These are phyloP conservation scores for Lasiosphaeria miniovina DNA, from an alignment of 495 filamentous ascomycete species.

Conservation along the genomic window DNA sequence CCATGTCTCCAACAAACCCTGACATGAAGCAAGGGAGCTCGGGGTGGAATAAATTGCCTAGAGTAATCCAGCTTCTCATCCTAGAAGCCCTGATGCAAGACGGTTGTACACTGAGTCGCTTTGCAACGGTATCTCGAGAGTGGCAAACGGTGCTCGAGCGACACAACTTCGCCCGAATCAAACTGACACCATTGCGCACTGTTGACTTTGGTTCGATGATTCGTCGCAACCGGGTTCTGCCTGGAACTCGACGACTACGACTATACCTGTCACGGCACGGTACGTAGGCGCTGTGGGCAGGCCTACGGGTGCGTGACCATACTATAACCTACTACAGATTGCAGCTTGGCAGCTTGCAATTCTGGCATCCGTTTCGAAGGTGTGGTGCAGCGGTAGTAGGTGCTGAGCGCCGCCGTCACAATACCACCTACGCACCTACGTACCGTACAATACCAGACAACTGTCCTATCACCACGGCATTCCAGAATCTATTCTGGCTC, in stretches of 20 bases:
- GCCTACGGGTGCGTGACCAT: no score
- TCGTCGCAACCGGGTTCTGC: conserved; percentile 36
- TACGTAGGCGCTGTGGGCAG: no score
- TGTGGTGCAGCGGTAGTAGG: no score
- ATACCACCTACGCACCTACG: conserved; percentile 21
- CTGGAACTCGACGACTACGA: conserved; percentile 36
- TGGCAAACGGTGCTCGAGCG: conserved; percentile 38
- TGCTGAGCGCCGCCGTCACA: no score
- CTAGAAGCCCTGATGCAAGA: conserved; percentile 27
- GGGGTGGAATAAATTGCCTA: conserved; percentile 8
- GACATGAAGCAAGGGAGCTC: no score
- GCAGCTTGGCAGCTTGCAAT: no score
- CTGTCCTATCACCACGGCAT: conserved; percentile 28
- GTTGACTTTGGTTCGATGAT: conserved; percentile 29
- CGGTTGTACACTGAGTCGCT: conserved; percentile 30
- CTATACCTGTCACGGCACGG: no score
- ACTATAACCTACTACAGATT: no score
- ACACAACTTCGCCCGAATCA: conserved; percentile 40
- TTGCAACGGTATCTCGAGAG: conserved; percentile 40
- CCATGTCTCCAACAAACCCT: no score
- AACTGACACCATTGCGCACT: conserved; percentile 21
- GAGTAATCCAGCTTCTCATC: conserved; percentile 27
- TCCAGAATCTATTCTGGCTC: conserved; percentile 35
- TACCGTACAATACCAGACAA: background rate
- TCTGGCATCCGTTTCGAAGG: no score